phyloP scores from a whole-genome alignment of 176 grass and related monocot genomes.

The Bonia amplexicaulis region DNA sequence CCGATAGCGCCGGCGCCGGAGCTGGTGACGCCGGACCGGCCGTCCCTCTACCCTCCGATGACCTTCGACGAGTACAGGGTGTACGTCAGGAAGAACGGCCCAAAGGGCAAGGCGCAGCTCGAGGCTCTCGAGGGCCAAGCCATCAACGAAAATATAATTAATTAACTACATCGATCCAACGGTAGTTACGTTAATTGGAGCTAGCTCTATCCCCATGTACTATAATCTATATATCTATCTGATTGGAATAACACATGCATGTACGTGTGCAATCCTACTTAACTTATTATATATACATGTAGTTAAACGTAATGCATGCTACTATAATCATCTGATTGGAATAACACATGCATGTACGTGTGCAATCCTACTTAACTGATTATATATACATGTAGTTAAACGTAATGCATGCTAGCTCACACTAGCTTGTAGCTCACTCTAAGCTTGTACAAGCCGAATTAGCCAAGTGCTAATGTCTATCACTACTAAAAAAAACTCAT shows the following conservation, averaged over 20 bases:
- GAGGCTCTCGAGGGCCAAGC: conserved; percentile 55
- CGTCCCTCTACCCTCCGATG: conserved; percentile 62
- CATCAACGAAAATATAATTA: background rate
- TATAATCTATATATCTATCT: background rate
- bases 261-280: background rate
- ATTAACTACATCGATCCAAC: background rate
- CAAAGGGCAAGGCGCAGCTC: conserved; percentile 62
- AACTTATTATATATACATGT: too few relatives aligned
- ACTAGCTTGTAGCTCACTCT: too few relatives aligned
- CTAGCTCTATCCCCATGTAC: background rate
- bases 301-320: too few relatives aligned
- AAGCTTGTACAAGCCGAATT: too few relatives aligned
- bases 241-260: conserved; percentile 23
- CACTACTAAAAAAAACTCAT: too few relatives aligned
- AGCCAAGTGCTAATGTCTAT: too few relatives aligned
- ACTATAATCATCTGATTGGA: conserved; percentile 11
- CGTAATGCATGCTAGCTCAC: too few relatives aligned
- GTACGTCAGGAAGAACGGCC: conserved; percentile 60
- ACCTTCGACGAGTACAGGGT: conserved; percentile 74
- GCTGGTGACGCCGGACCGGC: conserved; percentile 45
- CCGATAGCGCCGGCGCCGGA: conserved; percentile 48
- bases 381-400: too few relatives aligned
- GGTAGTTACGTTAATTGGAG: background rate
- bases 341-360: conserved; percentile 6
- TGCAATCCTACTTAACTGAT: too few relatives aligned